phyloP scores from a whole-genome alignment of 1,284 basidiomycete genomes.

The Cystodermella granulosa region DNA sequence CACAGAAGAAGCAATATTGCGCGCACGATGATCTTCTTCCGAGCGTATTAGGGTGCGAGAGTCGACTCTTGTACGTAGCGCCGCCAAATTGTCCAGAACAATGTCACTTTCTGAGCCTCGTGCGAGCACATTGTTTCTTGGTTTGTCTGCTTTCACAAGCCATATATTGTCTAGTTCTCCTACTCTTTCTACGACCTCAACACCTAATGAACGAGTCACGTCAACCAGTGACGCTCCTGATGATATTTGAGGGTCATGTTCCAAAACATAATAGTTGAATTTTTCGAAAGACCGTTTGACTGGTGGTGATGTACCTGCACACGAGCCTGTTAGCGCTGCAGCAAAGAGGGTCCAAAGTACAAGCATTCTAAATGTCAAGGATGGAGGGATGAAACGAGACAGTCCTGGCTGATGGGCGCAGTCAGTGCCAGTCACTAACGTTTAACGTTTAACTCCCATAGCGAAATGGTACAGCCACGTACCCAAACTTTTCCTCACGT shows the following conservation, averaged over 20 bases:
- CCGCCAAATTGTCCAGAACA: constrained; percentile 51
- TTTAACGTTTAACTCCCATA: no score
- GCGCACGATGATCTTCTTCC: constrained; percentile 37
- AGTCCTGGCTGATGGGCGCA: no score
- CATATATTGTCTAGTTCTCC: constrained; percentile 83
- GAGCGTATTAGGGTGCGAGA: constrained; percentile 38
- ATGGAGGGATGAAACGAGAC: constrained; percentile 3
- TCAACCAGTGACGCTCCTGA: constrained; percentile 52
- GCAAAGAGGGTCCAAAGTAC: constrained; percentile 36
- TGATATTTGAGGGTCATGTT: constrained; percentile 58
- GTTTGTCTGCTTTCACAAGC: constrained; percentile 68
- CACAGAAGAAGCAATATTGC: constrained; percentile 50
- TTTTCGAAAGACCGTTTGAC: constrained; percentile 62
- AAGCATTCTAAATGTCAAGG: constrained; percentile 31
- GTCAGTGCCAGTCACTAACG: no score
- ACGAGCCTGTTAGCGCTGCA: constrained; percentile 31
- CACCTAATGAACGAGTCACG: constrained; percentile 61
- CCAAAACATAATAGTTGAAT: constrained; percentile 87
- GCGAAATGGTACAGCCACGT: no score
- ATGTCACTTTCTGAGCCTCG: constrained; percentile 44
- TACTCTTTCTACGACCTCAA: constrained; percentile 82
- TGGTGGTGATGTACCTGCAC: constrained; percentile 32
- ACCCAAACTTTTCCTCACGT: no score
- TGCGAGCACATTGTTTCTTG: constrained; percentile 22
- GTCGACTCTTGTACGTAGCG: constrained; percentile 41